Evolutionary conservation across 495 filamentous ascomycete genomes (phyloP), one percentile per base, ranked within the genome.

Genomic region (Xylaria cubensis): DNA sequence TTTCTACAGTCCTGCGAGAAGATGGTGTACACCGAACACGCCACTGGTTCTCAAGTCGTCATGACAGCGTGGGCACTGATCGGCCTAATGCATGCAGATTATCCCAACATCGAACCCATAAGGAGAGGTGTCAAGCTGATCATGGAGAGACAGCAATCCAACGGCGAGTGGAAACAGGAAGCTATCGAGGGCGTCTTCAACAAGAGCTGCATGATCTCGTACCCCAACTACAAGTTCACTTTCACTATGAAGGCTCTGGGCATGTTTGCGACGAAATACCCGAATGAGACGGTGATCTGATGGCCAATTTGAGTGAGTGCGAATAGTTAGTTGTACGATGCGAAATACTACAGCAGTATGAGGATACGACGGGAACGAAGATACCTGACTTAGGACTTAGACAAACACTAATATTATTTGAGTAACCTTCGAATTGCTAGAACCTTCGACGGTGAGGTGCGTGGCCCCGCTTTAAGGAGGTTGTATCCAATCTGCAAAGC

Each of bases 181-280:
- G 90, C 90, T 0, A 98, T 99, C 75, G 96, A 99, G 78, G 96
- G 96, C 8, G 96, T 99, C 15, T 99, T 99, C 84, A 99, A 99
- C 82, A 97, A 98, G 84, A 97, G 90, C 77, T 98, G 96, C 82
- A 98, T 98, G 95, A 99, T 99, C 69, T 96, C 95, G 4, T 99
- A 99, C 78, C 96, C 96, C 70, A 99, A 99, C 83, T 99, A 99
- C 86, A 99, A 99, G 85, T 95, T 97, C 81, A 92, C 91, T 66
- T 99, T 98, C 81, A 91, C 96, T 8, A 94, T 98, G 75, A 97
- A 95, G 76, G 96, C 96, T 6, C 79, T 99, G 39, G 96, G 96
- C 10, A 90, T 97, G 88, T 99, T 91, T 84, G 91, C 92, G 19
- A 88, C 82, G 76, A 88, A 85, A 71, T 97, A 92, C 74, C 93